Conservation (phyloP, 306 rosid species). For the Medicago arabica region DNA sequence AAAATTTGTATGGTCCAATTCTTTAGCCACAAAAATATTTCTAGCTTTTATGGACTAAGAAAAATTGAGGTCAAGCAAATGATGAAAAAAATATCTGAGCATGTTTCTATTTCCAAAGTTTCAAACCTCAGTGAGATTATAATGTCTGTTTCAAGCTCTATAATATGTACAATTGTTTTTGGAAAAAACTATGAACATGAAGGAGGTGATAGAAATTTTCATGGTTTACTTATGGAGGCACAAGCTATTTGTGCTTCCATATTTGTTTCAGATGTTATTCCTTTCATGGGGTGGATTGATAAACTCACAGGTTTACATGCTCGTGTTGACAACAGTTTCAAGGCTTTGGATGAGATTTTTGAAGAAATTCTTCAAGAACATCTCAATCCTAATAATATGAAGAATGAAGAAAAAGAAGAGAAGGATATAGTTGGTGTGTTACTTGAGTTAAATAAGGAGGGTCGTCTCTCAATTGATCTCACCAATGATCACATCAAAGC, state of each 20-base stretch:
- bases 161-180: constrained; percentile 30
- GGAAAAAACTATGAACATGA: constrained; percentile 7
- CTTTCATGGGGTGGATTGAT: constrained; percentile 36
- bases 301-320: neutral
- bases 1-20: neutral
- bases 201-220: neutral
- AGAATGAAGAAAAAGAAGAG: neutral
- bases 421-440: neutral
- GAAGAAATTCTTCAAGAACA: constrained; percentile 39
- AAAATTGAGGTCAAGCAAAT: constrained; percentile 23
- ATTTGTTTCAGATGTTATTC: constrained; percentile 14
- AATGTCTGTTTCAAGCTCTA: neutral
- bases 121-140: constrained; percentile 17
- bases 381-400: neutral
- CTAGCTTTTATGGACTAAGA: neutral
- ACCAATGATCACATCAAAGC: constrained; percentile 1
- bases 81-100: neutral
- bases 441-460: neutral
- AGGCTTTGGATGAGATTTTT: constrained; percentile 38
- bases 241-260: neutral
- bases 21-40: neutral
- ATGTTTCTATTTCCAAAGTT: neutral
- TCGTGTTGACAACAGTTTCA: constrained; percentile 11
- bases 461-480: constrained; percentile 5
- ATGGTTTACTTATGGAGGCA: neutral